Conservation (phyloP, 441 rosid species). For the Heliophila coronopifolia region DNA sequence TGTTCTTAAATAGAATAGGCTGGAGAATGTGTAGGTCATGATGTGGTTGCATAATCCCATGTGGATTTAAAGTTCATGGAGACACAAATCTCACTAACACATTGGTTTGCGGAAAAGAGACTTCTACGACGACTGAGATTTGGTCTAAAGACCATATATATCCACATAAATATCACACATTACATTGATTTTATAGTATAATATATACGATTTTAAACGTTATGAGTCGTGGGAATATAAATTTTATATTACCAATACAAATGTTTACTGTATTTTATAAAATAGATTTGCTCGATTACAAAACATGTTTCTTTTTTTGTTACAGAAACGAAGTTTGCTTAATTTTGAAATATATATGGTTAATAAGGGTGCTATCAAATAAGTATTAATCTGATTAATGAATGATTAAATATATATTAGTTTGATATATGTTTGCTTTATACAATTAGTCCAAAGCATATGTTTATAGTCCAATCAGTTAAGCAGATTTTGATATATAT, state of each 20-base stretch:
- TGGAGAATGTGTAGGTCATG: slow-evolving; percentile 24
- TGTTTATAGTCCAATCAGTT: no score
- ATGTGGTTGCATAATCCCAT: slow-evolving; percentile 26
- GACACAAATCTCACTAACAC: slow-evolving; percentile 26
- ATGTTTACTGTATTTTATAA: no score
- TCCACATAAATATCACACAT: slow-evolving; percentile 6
- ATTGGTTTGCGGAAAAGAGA: slow-evolving; percentile 26
- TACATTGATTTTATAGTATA: background rate
- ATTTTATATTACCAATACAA: no score
- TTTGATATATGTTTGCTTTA: no score
- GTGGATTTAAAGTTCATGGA: slow-evolving; percentile 21
- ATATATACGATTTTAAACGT: slow-evolving; percentile 3
- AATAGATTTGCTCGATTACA: background rate
- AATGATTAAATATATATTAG: no score
- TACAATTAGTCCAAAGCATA: no score
- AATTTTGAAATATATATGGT: no score
- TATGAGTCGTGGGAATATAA: slow-evolving; percentile 10
- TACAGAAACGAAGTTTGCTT: background rate
- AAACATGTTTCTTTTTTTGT: background rate
- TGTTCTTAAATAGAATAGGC: no score
- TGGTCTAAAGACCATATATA: slow-evolving; percentile 29
- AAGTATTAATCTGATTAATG: no score
- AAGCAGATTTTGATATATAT: no score
- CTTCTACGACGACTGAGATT: slow-evolving; percentile 31
- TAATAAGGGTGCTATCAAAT: no score